Conservation (phyloP, 1,284 basidiomycete genomes). For the Trametes hirsuta region DNA sequence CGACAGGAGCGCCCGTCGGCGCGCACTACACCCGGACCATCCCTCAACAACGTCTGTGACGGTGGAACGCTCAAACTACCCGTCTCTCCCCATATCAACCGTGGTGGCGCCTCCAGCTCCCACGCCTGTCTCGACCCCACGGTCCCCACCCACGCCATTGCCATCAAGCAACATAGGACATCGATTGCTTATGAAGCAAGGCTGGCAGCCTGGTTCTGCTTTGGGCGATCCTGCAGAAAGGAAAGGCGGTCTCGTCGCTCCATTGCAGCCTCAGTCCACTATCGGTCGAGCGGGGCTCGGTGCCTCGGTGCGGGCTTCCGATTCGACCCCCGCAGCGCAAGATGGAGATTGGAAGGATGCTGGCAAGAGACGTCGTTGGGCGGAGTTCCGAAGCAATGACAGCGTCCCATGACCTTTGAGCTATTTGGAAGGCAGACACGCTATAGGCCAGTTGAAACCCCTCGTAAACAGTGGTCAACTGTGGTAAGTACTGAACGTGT, state of each 20-base stretch:
- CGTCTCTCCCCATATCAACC: slow-evolving; percentile 23
- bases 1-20: slow-evolving; percentile 70
- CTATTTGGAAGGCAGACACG: neutral
- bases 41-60: slow-evolving; percentile 5
- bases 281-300: slow-evolving; percentile 59
- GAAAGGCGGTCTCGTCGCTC: slow-evolving; percentile 51
- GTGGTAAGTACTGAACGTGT: neutral
- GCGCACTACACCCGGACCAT: slow-evolving; percentile 52
- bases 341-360: slow-evolving; percentile 33
- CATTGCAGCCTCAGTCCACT: slow-evolving; percentile 50
- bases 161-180: slow-evolving; percentile 67
- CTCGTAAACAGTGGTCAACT: neutral
- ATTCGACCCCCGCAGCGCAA: neutral
- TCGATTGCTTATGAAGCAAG: slow-evolving; percentile 67
- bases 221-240: slow-evolving; percentile 48
- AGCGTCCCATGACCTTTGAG: neutral
- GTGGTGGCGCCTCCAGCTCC: slow-evolving; percentile 18
- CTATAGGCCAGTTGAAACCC: neutral
- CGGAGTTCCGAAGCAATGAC: slow-evolving; percentile 10
- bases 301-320: slow-evolving; percentile 26
- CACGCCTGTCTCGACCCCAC: slow-evolving; percentile 38
- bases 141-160: slow-evolving; percentile 50
- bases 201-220: slow-evolving; percentile 69
- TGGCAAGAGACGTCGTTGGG: slow-evolving; percentile 36
- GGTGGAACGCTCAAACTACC: slow-evolving; percentile 44